These are phyloP conservation scores for Nepenthes mirabilis DNA, from an alignment of 148 eudicot species.

Conservation along the genomic window DNA sequence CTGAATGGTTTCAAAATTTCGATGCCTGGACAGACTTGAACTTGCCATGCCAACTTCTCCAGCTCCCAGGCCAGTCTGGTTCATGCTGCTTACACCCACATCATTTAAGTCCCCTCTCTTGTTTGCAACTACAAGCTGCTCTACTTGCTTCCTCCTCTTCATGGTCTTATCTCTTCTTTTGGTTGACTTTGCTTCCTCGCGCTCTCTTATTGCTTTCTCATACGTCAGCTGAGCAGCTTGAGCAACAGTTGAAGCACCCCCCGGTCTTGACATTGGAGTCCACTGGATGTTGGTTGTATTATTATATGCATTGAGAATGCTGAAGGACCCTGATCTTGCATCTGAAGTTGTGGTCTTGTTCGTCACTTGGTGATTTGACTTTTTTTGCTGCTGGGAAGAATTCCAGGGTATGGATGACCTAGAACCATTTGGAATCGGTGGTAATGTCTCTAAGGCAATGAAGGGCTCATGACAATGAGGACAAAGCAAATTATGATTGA, in stretches of 20 bases:
- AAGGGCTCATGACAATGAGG: conserved; percentile 64
- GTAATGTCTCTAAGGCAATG: conserved; percentile 53
- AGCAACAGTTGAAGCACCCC: conserved; percentile 47
- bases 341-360: conserved; percentile 17
- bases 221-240: conserved; percentile 84
- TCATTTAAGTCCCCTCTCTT: no score
- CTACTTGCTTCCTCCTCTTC: conserved; percentile 30
- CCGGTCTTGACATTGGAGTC: conserved; percentile 59
- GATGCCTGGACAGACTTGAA: no score
- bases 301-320: not conserved
- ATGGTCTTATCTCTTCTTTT: conserved; percentile 47
- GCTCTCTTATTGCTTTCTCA: conserved; percentile 74
- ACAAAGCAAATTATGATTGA: conserved; percentile 66
- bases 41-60: no score
- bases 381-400: conserved; percentile 16
- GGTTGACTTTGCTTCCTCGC: conserved; percentile 77
- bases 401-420: conserved; percentile 17
- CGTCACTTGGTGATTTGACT: conserved; percentile 17
- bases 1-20: no score
- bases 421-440: conserved; percentile 39
- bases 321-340: conserved; percentile 8
- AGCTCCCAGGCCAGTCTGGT: no score
- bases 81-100: no score
- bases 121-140: no score
- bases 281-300: conserved; percentile 34